Conservation (phyloP, 2,329 filamentous ascomycete genomes). For the Thelonectria olida region DNA sequence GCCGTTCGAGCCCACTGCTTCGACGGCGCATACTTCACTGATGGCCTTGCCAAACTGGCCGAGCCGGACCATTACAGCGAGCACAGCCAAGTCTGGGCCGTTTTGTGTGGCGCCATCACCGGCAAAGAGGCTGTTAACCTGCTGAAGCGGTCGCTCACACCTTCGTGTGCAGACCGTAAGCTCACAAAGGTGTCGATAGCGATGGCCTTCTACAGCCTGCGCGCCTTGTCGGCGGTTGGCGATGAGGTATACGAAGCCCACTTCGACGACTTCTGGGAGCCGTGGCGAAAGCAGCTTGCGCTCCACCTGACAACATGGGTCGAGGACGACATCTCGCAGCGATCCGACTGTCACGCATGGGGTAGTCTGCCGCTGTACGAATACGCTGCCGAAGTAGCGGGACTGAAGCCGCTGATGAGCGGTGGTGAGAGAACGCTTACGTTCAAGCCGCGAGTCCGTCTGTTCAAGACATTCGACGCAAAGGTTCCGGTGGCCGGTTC, state of each 20-base stretch:
- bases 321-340: conserved; percentile 3
- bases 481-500: too few relatives aligned
- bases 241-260: not conserved
- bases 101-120: conserved; percentile 42
- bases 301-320: conserved; percentile 4
- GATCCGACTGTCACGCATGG: conserved; percentile 16
- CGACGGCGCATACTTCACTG: conserved; percentile 44
- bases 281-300: not conserved
- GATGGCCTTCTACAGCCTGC: conserved; percentile 12
- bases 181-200: too few relatives aligned
- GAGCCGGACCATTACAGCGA: conserved; percentile 42
- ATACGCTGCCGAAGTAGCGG: not conserved
- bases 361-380: not conserved
- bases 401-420: not conserved
- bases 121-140: too few relatives aligned
- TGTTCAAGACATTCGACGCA: too few relatives aligned
- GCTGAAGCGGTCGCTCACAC: not conserved
- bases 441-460: too few relatives aligned
- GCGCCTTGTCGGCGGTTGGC: not conserved
- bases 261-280: not conserved
- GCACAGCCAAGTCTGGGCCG: conserved; percentile 48
- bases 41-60: conserved; percentile 43
- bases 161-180: too few relatives aligned
- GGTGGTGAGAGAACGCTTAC: too few relatives aligned
- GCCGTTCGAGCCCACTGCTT: conserved; percentile 43